Conservation (phyloP, 495 filamentous ascomycete species). For the Talaromyces ruber region DNA sequence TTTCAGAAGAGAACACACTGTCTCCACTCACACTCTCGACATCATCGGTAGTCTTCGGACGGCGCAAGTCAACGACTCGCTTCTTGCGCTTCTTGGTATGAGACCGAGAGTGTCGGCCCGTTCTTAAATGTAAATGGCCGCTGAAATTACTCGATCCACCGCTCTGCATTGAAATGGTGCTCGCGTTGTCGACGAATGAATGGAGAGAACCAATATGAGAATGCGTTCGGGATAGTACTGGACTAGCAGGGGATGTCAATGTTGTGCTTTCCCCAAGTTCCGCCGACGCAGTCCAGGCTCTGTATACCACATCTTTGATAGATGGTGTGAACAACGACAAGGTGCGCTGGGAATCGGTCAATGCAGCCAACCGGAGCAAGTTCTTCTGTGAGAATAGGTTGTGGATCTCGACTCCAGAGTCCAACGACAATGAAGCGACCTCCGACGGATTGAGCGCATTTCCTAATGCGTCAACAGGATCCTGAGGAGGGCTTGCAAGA, state of each 20-base stretch:
- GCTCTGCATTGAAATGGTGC: conserved; percentile 30
- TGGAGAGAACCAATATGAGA: conserved; percentile 51
- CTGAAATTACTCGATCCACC: conserved; percentile 28
- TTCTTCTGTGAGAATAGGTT: conserved; percentile 89
- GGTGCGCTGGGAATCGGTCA: conserved; percentile 77
- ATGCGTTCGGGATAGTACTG: conserved; percentile 46
- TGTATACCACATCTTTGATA: conserved; percentile 75
- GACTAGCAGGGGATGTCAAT: conserved; percentile 45
- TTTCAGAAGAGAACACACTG: conserved; percentile 25
- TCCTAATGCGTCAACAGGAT: conserved; percentile 69
- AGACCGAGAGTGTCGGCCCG: conserved; percentile 54
- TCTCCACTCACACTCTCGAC: conserved; percentile 49
- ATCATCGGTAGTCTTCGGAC: conserved; percentile 46
- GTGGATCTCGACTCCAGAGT: conserved; percentile 67
- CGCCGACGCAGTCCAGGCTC: conserved; percentile 80
- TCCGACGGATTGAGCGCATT: conserved; percentile 64
- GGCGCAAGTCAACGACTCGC: conserved; percentile 85
- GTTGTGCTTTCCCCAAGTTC: conserved; percentile 57
- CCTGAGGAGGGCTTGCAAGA: conserved; percentile 66
- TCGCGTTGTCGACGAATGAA: conserved; percentile 43
- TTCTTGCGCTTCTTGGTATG: conserved; percentile 78
- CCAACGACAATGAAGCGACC: conserved; percentile 65
- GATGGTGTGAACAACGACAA: conserved; percentile 79
- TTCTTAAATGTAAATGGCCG: conserved; percentile 51
- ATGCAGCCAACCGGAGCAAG: conserved; percentile 61